Conservation (phyloP, 2,329 filamentous ascomycete species). For the Ilyonectria mors-panacis region DNA sequence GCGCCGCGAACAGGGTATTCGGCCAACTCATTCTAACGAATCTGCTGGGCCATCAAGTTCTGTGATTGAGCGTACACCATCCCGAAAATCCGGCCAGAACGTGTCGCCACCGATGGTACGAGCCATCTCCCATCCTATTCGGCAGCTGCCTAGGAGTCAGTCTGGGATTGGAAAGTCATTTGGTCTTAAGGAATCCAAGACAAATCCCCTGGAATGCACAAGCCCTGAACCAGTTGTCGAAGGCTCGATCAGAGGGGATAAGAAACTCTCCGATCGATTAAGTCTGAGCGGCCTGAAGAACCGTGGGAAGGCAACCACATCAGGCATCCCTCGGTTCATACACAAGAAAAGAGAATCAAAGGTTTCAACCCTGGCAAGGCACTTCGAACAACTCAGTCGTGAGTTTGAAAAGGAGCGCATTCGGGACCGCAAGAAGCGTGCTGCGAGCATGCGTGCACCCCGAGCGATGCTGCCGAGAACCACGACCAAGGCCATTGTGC, state of each 20-base stretch:
- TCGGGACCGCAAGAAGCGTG: slow-evolving; percentile 85
- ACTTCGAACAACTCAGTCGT: slow-evolving; percentile 96
- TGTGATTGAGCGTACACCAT: slow-evolving; percentile 54
- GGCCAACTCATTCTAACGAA: slow-evolving; percentile 52
- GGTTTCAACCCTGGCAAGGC: slow-evolving; percentile 92
- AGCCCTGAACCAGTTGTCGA: slow-evolving; percentile 50
- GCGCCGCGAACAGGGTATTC: slow-evolving; percentile 62
- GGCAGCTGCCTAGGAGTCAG: slow-evolving; percentile 62
- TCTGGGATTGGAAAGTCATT: slow-evolving; percentile 61
- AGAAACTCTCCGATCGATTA: slow-evolving; percentile 82
- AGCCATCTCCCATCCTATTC: slow-evolving; percentile 66
- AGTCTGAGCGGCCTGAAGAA: slow-evolving; percentile 76
- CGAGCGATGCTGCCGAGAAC: slow-evolving; percentile 87
- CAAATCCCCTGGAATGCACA: slow-evolving; percentile 44
- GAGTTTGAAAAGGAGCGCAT: slow-evolving; percentile 97
- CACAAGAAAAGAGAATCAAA: slow-evolving; percentile 81
- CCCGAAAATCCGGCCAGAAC: slow-evolving; percentile 62
- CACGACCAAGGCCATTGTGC: slow-evolving; percentile 94
- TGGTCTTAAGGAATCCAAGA: slow-evolving; percentile 53
- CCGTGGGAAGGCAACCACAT: slow-evolving; percentile 70
- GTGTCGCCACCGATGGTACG: slow-evolving; percentile 69
- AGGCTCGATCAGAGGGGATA: slow-evolving; percentile 71
- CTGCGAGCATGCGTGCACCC: slow-evolving; percentile 80
- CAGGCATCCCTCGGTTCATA: slow-evolving; percentile 90
- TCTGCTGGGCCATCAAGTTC: slow-evolving; percentile 45